phyloP scores from a whole-genome alignment of 495 filamentous ascomycete species.

The Neurospora sp. region DNA sequence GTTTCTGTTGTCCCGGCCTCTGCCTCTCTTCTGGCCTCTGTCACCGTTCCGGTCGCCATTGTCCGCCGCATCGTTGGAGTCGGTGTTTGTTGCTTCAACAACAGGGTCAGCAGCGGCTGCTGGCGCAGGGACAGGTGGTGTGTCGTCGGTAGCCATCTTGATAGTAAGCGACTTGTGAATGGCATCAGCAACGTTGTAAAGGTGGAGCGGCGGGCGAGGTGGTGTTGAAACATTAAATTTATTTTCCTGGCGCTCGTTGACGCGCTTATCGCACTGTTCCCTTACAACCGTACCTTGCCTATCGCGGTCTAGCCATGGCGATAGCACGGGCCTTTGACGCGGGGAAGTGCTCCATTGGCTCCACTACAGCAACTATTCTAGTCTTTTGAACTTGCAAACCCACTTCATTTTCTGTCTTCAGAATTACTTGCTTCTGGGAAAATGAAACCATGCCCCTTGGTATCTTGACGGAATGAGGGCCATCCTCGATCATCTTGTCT shows the following conservation, averaged over 20 bases:
- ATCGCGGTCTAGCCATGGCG: background rate
- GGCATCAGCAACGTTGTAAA: background rate
- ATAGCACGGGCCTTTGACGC: background rate
- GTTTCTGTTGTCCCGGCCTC: conserved; percentile 11
- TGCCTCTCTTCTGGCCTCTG: conserved; percentile 2
- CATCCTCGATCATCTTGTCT: too few relatives aligned
- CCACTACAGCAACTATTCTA: too few relatives aligned
- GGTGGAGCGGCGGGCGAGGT: background rate
- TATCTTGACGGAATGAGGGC: too few relatives aligned
- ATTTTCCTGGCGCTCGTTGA: background rate
- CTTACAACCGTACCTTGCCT: background rate
- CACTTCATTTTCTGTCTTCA: too few relatives aligned
- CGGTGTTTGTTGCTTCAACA: background rate
- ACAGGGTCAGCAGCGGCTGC: background rate
- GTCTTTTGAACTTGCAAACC: too few relatives aligned
- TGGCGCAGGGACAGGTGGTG: background rate
- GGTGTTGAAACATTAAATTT: background rate
- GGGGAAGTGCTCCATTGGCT: background rate
- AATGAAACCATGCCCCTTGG: too few relatives aligned
- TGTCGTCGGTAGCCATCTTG: conserved; percentile 16
- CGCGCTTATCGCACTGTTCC: background rate
- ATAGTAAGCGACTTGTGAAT: background rate
- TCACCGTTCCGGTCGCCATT: conserved; percentile 5
- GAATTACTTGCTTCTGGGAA: too few relatives aligned
- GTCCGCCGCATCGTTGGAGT: conserved; percentile 1